phyloP scores from a whole-genome alignment of 2,329 filamentous ascomycete genomes.

The Pleurostoma richardsiae region DNA sequence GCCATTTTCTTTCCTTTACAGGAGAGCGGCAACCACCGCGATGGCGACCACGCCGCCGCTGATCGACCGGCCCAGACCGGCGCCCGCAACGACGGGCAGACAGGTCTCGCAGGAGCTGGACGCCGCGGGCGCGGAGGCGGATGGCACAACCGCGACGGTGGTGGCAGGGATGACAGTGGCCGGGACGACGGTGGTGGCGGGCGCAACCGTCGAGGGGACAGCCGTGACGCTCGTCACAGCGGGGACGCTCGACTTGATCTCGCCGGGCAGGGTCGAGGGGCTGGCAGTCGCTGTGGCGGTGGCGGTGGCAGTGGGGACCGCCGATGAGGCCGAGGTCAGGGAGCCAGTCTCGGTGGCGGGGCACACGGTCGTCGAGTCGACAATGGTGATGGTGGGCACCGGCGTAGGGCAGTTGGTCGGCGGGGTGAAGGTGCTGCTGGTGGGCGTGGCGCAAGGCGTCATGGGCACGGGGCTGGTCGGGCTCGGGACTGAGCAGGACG shows the following conservation, averaged over 20 bases:
- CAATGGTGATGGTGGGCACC: conserved; percentile 11
- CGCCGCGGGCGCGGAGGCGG: background rate
- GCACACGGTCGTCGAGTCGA: conserved; percentile 7
- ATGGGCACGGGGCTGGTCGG: conserved; percentile 6
- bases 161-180: background rate
- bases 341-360: conserved; percentile 1
- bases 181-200: background rate
- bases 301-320: background rate
- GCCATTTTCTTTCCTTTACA: background rate
- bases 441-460: conserved; percentile 7
- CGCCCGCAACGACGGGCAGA: background rate
- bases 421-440: conserved; percentile 13
- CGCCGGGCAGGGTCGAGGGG: background rate
- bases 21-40: background rate
- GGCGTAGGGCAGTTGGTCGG: conserved; percentile 12
- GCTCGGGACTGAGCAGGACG: conserved; percentile 1
- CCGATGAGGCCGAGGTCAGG: no score
- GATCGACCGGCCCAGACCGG: background rate
- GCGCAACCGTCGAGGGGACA: background rate
- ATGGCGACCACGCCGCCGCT: background rate
- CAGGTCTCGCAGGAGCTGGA: background rate
- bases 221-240: background rate
- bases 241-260: background rate
- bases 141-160: background rate
- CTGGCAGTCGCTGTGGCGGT: background rate